phyloP scores from a whole-genome alignment of 352 stramenopile species.

The Globisporangium paddicum region DNA sequence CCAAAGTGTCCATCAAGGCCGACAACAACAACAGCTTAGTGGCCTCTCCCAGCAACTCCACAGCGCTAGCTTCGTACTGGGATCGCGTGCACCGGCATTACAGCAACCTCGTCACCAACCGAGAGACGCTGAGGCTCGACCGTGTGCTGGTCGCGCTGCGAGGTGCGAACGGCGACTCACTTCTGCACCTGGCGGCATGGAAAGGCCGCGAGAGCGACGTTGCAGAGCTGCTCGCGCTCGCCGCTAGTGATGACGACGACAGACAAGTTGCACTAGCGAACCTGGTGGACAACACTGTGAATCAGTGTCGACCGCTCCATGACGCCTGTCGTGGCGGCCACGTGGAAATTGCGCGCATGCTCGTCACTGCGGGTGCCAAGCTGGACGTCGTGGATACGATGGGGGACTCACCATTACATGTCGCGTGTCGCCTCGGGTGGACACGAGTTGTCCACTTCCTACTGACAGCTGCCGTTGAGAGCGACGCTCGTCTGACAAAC shows the following conservation, averaged over 20 bases:
- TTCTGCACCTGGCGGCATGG: conserved; percentile 53
- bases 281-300: conserved; percentile 39
- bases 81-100: conserved; percentile 14
- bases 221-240: conserved; percentile 21
- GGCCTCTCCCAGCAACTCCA: neutral
- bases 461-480: conserved; percentile 24
- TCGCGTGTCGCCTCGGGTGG: conserved; percentile 40
- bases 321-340: conserved; percentile 53
- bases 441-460: conserved; percentile 37
- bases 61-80: conserved; percentile 16
- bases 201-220: conserved; percentile 29
- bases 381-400: conserved; percentile 32
- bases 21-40: neutral
- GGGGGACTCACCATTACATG: conserved; percentile 51
- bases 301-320: conserved; percentile 40
- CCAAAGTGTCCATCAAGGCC: neutral
- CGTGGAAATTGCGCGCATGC: conserved; percentile 20
- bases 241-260: conserved; percentile 1
- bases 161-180: conserved; percentile 30
- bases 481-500: neutral
- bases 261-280: conserved; percentile 14
- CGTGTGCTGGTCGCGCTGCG: conserved; percentile 2
- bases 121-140: neutral
- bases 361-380: conserved; percentile 36
- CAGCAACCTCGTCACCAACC: neutral